These are phyloP conservation scores for Phyllosticta citriasiana DNA, from an alignment of 2,329 filamentous ascomycete species.

Conservation along the genomic window DNA sequence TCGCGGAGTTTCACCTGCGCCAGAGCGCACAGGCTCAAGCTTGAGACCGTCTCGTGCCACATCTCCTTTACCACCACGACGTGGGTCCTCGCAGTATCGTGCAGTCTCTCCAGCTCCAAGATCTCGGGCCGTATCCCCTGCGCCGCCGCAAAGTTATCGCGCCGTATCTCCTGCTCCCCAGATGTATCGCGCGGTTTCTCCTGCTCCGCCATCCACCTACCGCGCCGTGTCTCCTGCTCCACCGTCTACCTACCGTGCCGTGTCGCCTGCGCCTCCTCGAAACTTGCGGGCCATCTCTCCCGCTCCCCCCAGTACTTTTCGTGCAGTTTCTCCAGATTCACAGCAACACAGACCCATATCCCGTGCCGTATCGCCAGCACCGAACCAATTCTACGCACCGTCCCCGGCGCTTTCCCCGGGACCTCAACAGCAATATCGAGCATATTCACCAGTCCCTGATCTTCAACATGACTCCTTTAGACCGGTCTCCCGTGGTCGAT, in stretches of 20 bases:
- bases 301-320: conserved; percentile 10
- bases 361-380: conserved; percentile 14
- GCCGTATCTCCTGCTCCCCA: conserved; percentile 7
- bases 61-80: conserved; percentile 14
- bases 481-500: conserved; percentile 9
- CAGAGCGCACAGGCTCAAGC: conserved; percentile 1
- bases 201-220: conserved; percentile 24
- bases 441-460: conserved; percentile 7
- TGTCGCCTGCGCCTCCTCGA: conserved; percentile 18
- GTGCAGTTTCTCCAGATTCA: conserved; percentile 15
- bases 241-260: conserved; percentile 27
- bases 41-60: conserved; percentile 2
- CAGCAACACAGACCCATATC: conserved; percentile 19
- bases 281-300: conserved; percentile 18
- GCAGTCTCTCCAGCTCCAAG: conserved; percentile 26
- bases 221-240: conserved; percentile 25
- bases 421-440: conserved; percentile 12
- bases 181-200: conserved; percentile 14
- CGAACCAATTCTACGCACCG: conserved; percentile 13
- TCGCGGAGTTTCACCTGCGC: background rate
- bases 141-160: conserved; percentile 11
- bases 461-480: conserved; percentile 11
- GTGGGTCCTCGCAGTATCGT: conserved; percentile 18
- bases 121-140: conserved; percentile 17
- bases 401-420: conserved; percentile 28